Evolutionary conservation across 176 grass and related monocot genomes (phyloP).

Genomic region (Bothriochloa decipiens): DNA sequence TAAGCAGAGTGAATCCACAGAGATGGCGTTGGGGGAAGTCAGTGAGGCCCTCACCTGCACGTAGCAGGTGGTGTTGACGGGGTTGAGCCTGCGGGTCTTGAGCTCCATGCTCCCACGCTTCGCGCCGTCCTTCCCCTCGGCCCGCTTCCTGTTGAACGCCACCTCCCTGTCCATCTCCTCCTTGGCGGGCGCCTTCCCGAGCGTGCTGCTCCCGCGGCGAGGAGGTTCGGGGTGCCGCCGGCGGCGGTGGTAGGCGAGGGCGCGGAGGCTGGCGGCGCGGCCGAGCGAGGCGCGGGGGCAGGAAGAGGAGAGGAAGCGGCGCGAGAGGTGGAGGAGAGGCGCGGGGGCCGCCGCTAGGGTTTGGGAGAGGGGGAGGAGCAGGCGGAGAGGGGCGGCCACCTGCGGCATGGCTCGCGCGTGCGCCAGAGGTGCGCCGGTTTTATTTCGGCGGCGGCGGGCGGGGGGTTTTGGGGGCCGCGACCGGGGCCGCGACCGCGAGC

Average conservation of each 20-base stretch:
- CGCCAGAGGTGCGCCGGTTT: slow-evolving; percentile 8
- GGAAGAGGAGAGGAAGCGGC: slow-evolving; percentile 36
- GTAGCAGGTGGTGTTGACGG: slow-evolving; percentile 88
- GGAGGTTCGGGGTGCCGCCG: slow-evolving; percentile 38
- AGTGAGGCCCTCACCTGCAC: slow-evolving; percentile 59
- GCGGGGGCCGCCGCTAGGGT: slow-evolving; percentile 49
- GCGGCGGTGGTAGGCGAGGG: slow-evolving; percentile 43
- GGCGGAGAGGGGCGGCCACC: slow-evolving; percentile 44
- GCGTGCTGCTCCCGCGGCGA: slow-evolving; percentile 56
- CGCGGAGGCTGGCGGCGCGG: slow-evolving; percentile 36
- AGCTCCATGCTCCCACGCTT: slow-evolving; percentile 72
- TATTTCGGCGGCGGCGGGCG: slow-evolving; percentile 17
- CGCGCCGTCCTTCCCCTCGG: slow-evolving; percentile 70
- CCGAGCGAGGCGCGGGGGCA: neutral
- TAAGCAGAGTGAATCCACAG: neutral
- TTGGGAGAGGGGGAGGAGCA: slow-evolving; percentile 52
- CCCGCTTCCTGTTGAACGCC: slow-evolving; percentile 68
- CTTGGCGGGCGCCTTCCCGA: slow-evolving; percentile 41
- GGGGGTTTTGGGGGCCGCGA: too few species aligned
- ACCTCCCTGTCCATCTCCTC: slow-evolving; percentile 53
- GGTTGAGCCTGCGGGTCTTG: slow-evolving; percentile 86
- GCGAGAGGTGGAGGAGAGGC: slow-evolving; percentile 54
- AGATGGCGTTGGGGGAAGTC: neutral
- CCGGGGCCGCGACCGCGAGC: slow-evolving; percentile 23
- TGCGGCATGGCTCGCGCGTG: slow-evolving; percentile 45